These are phyloP conservation scores for Epicoccum sorghinum DNA, from an alignment of 2,329 filamentous ascomycete species.

Conservation along the genomic window DNA sequence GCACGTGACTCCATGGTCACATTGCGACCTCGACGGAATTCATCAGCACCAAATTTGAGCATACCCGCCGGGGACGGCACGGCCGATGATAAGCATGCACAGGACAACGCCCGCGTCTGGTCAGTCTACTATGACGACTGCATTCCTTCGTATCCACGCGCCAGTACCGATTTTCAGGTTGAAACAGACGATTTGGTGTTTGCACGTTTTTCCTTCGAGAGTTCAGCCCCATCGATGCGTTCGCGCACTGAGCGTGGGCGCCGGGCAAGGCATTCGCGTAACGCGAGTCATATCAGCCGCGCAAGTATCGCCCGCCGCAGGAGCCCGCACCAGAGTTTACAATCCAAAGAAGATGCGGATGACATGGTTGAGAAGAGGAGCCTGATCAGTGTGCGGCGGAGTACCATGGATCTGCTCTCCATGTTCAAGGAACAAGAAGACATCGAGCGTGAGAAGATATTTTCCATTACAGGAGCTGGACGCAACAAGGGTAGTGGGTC, in stretches of 20 bases:
- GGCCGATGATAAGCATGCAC: slow-evolving; percentile 10
- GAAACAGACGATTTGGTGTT: slow-evolving; percentile 22
- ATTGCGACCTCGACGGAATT: slow-evolving; percentile 31
- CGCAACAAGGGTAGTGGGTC: slow-evolving; percentile 5
- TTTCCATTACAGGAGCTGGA: slow-evolving; percentile 30
- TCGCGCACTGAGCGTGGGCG: slow-evolving; percentile 23
- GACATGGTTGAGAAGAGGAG: slow-evolving; percentile 30
- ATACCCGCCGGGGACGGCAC: slow-evolving; percentile 20
- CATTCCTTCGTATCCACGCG: slow-evolving; percentile 33
- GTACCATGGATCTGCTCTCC: slow-evolving; percentile 50
- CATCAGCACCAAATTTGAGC: slow-evolving; percentile 28
- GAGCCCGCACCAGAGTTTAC: slow-evolving; percentile 25
- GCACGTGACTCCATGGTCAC: slow-evolving; percentile 33
- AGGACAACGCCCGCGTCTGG: slow-evolving; percentile 39
- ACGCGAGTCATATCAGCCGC: slow-evolving; percentile 30
- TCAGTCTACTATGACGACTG: slow-evolving; percentile 46
- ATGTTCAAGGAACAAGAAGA: slow-evolving; percentile 46
- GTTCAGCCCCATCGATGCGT: slow-evolving; percentile 19
- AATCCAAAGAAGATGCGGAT: slow-evolving; percentile 21
- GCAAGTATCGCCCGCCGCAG: slow-evolving; percentile 25
- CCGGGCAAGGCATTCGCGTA: slow-evolving; percentile 25
- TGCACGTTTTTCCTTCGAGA: slow-evolving; percentile 28
- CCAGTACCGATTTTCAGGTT: slow-evolving; percentile 27
- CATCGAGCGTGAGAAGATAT: slow-evolving; percentile 39
- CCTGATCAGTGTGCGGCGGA: slow-evolving; percentile 45